phyloP scores from a whole-genome alignment of 371 early-diverging fungal species.

The Rhizopus stolonifer region DNA sequence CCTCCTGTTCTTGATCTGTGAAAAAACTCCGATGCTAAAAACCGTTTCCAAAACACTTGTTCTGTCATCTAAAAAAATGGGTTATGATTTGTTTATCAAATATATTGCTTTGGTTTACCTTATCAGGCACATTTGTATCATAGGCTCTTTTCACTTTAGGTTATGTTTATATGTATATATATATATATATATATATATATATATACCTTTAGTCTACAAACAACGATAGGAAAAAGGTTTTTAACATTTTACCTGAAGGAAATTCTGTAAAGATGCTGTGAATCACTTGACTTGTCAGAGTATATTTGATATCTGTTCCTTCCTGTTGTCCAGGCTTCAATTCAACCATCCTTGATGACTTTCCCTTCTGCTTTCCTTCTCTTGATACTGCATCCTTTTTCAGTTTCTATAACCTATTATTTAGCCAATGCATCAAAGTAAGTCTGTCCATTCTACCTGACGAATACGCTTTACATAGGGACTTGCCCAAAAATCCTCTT shows the following conservation, averaged over 20 bases:
- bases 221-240: too few species aligned
- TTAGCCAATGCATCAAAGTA: too few species aligned
- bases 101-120: conserved; percentile 41
- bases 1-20: conserved; percentile 74
- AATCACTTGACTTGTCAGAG: conserved; percentile 86
- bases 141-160: conserved; percentile 77
- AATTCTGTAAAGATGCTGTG: conserved; percentile 88
- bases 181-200: too few species aligned
- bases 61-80: conserved; percentile 76
- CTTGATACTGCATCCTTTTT: conserved; percentile 71
- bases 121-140: conserved; percentile 82
- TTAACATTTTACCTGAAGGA: conserved; percentile 66
- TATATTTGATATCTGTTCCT: conserved; percentile 82
- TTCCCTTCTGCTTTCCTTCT: conserved; percentile 79
- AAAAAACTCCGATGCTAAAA: conserved; percentile 83
- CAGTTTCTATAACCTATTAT: conserved; percentile 47
- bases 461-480: conserved; percentile 59
- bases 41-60: conserved; percentile 88
- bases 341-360: conserved; percentile 78
- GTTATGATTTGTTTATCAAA: too few species aligned
- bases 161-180: background rate
- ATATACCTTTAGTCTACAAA: too few species aligned
- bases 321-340: conserved; percentile 77
- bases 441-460: conserved; percentile 19
- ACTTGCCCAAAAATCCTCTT: conserved; percentile 92